Evolutionary conservation across 192 early-diverging fungal species (phyloP), one percentile per base, ranked within the genome.

Genomic region (Podila epigama): DNA sequence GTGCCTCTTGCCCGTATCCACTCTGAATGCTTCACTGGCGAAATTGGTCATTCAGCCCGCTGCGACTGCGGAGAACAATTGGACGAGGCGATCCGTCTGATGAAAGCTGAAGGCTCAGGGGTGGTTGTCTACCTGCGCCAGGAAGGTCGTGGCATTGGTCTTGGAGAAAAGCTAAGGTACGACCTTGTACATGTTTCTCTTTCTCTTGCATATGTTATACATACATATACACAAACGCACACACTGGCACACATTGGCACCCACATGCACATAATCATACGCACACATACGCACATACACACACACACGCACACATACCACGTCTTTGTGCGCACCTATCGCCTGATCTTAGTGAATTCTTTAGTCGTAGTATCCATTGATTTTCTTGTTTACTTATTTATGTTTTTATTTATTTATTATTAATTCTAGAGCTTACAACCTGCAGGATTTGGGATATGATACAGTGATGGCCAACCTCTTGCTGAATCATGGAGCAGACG

Each of bases 31-130:
- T 97, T 96, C 64, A 99, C 97, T 0, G 96, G 97, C 50, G 97
- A 99, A 69, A 97, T 94, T 0, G 89, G 97, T 4, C 90, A 92
- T 25, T 94, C 92, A 11, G 88, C 88, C 58, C 87, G 97, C 11
- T 99, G 97, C 68, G 97, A 99, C 79, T 99, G 97, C 82, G 95
- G 92, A 15, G 95, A 96, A 66, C 96, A 98, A 71, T 83, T 98
- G 58, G 90, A 96, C 56, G 91, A 92, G 71, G 93, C 97, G 0
- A 96, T 97, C 94, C 81, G 89, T 44, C 77, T 91, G 59, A 97
- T 99, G 81, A 90, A 92, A 60, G 67, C 69, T 29, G 93, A 92
- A 63, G 92, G 94, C 15, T 82, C 91, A 1, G 97, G 96, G n/a
- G 93, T 98, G 13, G 91, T 99, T 65, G 88, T 99, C 7, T 99